Evolutionary conservation across 768 basidiomycete genomes (phyloP).

Genomic region (Lactifluus hygrophoroides): DNA sequence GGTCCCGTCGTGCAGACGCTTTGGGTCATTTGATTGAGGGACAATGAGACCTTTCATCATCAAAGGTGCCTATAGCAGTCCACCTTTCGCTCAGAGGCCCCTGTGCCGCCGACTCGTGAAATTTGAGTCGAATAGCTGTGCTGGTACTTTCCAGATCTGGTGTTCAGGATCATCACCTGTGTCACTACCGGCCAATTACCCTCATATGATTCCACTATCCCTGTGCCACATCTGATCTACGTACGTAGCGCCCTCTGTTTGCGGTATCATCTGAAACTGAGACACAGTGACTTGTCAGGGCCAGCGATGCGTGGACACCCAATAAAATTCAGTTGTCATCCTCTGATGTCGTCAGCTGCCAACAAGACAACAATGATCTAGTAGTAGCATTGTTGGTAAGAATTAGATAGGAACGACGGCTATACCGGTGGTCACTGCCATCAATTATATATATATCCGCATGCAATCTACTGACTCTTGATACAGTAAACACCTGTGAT

Average conservation of each 20-base stretch:
- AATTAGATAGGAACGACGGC: too few species aligned
- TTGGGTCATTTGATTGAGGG: too few species aligned
- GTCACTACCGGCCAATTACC: neutral
- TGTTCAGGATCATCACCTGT: neutral
- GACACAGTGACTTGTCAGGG: too few species aligned
- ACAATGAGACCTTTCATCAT: too few species aligned
- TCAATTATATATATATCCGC: too few species aligned
- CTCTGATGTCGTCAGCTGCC: neutral
- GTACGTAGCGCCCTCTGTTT: neutral
- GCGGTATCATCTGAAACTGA: neutral
- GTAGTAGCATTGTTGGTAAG: too few species aligned
- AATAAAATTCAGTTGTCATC: neutral
- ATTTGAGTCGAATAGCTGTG: neutral
- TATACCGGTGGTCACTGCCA: too few species aligned
- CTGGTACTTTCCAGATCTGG: neutral
- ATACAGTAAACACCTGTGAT: neutral
- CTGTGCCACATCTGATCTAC: constrained; percentile 8
- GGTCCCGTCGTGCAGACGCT: neutral
- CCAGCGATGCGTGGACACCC: too few species aligned
- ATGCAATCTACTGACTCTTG: too few species aligned
- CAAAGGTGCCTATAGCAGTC: neutral
- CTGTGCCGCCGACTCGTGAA: too few species aligned
- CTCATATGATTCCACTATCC: neutral
- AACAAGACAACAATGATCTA: neutral
- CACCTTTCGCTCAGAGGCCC: neutral